A percentile compares a stretch with the other conserved stretches of the same genome.
Evolutionary conservation across 2,329 filamentous ascomycete genomes (phyloP).

Genomic region (Ophiostoma novo-ulmi): DNA sequence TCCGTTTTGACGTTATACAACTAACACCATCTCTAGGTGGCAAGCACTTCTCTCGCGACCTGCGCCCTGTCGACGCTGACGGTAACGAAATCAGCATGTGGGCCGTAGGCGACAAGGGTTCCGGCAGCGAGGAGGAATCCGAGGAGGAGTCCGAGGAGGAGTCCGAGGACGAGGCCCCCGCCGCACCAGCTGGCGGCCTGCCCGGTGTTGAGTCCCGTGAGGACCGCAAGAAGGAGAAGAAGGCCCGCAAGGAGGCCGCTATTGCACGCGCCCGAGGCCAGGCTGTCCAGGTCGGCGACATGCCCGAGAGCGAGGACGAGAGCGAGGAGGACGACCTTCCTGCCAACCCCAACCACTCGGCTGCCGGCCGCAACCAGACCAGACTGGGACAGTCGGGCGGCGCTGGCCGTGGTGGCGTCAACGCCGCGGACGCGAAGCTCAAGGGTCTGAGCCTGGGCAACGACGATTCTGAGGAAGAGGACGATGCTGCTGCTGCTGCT

Average conservation of each 20-base stretch:
- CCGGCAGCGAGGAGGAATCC: constrained; percentile 41
- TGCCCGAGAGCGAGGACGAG: constrained; percentile 65
- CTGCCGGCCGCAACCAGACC: constrained; percentile 60
- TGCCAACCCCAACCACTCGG: constrained; percentile 87
- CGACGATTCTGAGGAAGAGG: neutral
- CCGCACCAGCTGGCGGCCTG: constrained; percentile 37
- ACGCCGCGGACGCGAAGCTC: constrained; percentile 37
- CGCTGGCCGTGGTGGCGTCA: constrained; percentile 39
- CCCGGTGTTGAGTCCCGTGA: constrained; percentile 58
- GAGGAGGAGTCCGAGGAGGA: constrained; percentile 50
- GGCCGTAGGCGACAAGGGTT: constrained; percentile 53
- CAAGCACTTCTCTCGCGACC: constrained; percentile 89
- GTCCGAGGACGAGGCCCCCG: constrained; percentile 45
- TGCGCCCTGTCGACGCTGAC: constrained; percentile 81
- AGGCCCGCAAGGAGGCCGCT: constrained; percentile 55
- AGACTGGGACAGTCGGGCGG: constrained; percentile 35
- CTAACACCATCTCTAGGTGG: constrained; percentile 59
- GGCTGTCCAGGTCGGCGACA: constrained; percentile 73
- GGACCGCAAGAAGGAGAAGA: constrained; percentile 85
- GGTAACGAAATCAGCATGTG: constrained; percentile 88
- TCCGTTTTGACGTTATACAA: neutral
- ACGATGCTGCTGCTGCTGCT: neutral
- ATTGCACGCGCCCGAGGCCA: constrained; percentile 66
- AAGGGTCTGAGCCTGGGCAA: constrained; percentile 46
- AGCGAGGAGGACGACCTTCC: constrained; percentile 58